Evolutionary conservation across 2,329 filamentous ascomycete genomes (phyloP).

Genomic region (Aspergillus neoniger): DNA sequence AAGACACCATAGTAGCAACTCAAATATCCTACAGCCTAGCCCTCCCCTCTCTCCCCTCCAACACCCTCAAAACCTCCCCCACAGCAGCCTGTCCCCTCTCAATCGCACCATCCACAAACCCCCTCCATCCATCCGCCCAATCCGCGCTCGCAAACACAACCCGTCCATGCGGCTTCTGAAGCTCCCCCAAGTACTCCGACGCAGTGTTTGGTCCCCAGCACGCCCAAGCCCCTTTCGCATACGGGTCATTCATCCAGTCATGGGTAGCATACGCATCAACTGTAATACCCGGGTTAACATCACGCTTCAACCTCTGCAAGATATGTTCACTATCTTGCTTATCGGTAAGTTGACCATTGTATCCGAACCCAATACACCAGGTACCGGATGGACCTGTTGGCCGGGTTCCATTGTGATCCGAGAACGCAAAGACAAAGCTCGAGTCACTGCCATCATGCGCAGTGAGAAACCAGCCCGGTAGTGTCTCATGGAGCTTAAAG

Average conservation of each 20-base stretch:
- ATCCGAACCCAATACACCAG: conserved; percentile 25
- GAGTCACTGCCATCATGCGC: conserved; percentile 6
- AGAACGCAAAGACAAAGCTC: conserved; percentile 22
- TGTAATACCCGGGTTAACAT: conserved; percentile 5
- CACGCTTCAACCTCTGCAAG: conserved; percentile 9
- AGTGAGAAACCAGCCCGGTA: conserved; percentile 19
- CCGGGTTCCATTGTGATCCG: conserved; percentile 23
- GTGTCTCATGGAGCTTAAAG: conserved; percentile 17
- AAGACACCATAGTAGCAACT: no score
- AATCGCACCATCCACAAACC: conserved; percentile 39
- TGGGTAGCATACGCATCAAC: conserved; percentile 22
- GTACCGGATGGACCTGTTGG: conserved; percentile 11
- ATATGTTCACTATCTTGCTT: conserved; percentile 15
- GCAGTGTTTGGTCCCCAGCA: conserved; percentile 18
- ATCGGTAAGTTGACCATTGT: conserved; percentile 16
- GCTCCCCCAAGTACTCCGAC: conserved; percentile 22
- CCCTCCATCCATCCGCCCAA: conserved; percentile 39
- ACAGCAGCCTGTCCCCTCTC: conserved; percentile 26
- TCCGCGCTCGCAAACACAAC: conserved; percentile 37
- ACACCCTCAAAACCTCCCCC: conserved; percentile 1
- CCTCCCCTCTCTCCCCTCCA: neutral
- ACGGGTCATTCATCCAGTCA: conserved; percentile 34
- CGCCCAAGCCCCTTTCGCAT: conserved; percentile 32
- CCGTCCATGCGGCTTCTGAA: conserved; percentile 30
- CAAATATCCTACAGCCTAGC: neutral